Evolutionary conservation across 2,329 filamentous ascomycete species (phyloP).

Genomic region (Fusarium irregulare): DNA sequence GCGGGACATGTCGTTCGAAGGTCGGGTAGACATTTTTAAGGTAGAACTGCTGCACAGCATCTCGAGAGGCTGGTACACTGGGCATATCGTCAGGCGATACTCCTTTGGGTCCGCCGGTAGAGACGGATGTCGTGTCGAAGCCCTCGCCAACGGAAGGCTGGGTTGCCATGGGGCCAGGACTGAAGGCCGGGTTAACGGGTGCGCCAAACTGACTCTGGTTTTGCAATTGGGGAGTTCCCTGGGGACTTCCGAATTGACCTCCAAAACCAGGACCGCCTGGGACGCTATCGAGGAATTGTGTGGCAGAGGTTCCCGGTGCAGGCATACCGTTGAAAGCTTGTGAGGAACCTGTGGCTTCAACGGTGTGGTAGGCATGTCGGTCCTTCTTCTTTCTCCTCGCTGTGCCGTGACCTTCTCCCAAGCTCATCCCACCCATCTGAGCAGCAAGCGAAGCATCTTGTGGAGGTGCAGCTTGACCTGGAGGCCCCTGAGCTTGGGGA

Average conservation of each 20-base stretch:
- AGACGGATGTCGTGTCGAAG: conserved; percentile 50
- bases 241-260: conserved; percentile 60
- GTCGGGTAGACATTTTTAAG: conserved; percentile 91
- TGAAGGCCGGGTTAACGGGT: conserved; percentile 60
- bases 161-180: conserved; percentile 36
- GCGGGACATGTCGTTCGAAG: conserved; percentile 92
- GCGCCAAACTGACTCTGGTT: conserved; percentile 70
- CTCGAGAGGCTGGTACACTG: conserved; percentile 87
- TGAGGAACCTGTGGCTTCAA: conserved; percentile 77
- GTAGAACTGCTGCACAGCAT: conserved; percentile 84
- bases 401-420: conserved; percentile 65
- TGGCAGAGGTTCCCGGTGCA: conserved; percentile 62
- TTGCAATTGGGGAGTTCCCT: conserved; percentile 55
- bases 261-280: conserved; percentile 50
- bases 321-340: conserved; percentile 78
- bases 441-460: conserved; percentile 67
- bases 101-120: conserved; percentile 56
- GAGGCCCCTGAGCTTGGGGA: conserved; percentile 44
- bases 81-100: conserved; percentile 94
- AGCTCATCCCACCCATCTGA: conserved; percentile 82
- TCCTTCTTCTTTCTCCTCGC: conserved; percentile 89
- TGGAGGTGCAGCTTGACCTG: conserved; percentile 48
- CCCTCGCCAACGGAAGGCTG: conserved; percentile 41
- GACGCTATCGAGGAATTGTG: conserved; percentile 54
- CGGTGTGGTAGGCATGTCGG: conserved; percentile 88